phyloP scores from a whole-genome alignment of 768 basidiomycete species.

The Suillus sp. region DNA sequence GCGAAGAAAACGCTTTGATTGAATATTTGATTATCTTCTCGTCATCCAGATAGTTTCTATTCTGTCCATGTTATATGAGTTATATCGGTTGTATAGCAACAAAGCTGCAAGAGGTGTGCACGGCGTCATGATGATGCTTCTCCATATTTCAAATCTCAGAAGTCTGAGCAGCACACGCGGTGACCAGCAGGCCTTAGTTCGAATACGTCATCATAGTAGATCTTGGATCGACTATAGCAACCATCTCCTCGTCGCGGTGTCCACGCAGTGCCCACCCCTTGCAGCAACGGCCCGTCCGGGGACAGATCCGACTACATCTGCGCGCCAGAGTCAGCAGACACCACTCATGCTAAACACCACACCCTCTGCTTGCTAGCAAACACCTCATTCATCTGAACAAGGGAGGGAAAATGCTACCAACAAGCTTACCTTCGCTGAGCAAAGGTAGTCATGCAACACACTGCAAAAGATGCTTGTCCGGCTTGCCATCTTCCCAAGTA shows the following conservation, averaged over 20 bases:
- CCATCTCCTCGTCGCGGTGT: background rate
- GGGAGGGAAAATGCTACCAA: background rate
- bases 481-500: constrained; percentile 68
- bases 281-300: background rate
- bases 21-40: background rate
- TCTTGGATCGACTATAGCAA: background rate
- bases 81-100: background rate
- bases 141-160: background rate
- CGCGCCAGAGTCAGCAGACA: background rate
- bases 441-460: constrained; percentile 63
- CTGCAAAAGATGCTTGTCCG: constrained; percentile 66
- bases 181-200: too few species aligned
- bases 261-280: background rate
- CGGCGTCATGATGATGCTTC: too few species aligned
- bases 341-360: background rate
- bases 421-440: constrained; percentile 32
- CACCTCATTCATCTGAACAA: background rate
- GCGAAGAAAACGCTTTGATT: background rate
- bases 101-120: background rate
- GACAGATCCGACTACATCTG: background rate
- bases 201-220: constrained; percentile 5
- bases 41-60: background rate
- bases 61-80: too few species aligned
- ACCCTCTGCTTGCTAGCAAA: background rate
- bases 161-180: background rate